A percentile compares a stretch with the other conserved stretches of the same genome.
Conservation (phyloP, 2,329 filamentous ascomycete genomes). For the Stagonosporopsis tanaceti region DNA sequence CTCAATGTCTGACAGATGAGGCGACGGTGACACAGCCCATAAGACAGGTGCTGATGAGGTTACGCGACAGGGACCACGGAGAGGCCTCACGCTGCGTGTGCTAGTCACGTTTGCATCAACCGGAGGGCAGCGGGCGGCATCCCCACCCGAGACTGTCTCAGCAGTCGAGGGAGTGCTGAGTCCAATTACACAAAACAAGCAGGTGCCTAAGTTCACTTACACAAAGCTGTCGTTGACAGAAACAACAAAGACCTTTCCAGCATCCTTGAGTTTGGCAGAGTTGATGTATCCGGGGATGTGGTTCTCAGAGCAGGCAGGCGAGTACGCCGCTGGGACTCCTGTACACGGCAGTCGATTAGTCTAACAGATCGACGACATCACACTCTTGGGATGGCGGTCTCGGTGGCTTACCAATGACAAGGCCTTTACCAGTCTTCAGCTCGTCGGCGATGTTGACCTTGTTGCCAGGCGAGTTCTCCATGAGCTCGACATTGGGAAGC, state of each 20-base stretch:
- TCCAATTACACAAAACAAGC: conserved; percentile 7
- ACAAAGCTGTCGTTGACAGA: conserved; percentile 95
- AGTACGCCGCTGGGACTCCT: conserved; percentile 56
- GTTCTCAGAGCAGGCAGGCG: conserved; percentile 68
- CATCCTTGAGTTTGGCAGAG: conserved; percentile 77
- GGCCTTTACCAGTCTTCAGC: conserved; percentile 70
- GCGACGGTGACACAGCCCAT: conserved; percentile 5
- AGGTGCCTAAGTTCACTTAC: conserved; percentile 60
- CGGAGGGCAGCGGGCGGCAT: conserved; percentile 14
- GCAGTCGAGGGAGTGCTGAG: conserved; percentile 12
- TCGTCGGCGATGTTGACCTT: conserved; percentile 87
- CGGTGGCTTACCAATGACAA: conserved; percentile 68
- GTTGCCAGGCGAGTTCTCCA: conserved; percentile 89
- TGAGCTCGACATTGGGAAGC: conserved; percentile 77
- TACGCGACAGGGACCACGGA: conserved; percentile 13
- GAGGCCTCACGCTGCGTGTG: conserved; percentile 19
- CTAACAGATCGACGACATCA: background rate
- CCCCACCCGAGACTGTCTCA: conserved; percentile 26
- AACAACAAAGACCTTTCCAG: conserved; percentile 87
- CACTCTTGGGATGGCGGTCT: conserved; percentile 5
- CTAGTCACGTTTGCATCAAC: conserved; percentile 25
- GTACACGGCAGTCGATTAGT: conserved; percentile 17
- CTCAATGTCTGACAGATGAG: background rate
- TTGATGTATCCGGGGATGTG: conserved; percentile 90
- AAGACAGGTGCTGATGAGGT: conserved; percentile 19